Base-by-base conservation (phyloP, 345 rosid species). In the Cardamine occulta region DNA sequence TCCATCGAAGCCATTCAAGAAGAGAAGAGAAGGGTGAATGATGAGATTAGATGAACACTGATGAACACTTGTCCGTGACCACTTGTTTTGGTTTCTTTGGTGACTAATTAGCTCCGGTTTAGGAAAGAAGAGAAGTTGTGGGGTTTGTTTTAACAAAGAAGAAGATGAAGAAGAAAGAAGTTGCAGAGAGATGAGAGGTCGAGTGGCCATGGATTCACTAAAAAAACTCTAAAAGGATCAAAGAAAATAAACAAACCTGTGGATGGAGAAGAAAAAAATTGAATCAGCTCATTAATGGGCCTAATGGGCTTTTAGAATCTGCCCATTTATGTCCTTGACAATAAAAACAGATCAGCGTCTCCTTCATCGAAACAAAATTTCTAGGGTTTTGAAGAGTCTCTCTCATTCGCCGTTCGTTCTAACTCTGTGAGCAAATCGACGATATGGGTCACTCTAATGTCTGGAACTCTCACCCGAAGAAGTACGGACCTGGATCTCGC, bases 401-500 rank as follows among this genome's bases (percentile, higher is more conserved):
- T 42, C 59, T 14, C 44, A 6, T 2, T 37, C 73, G 79, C 73
- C 73, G 60, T 39, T 74, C 0, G 2, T 32, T 31, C 24, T 54
- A 14, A 10, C 53, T 69, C 42, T 57, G 24, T 24, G 52, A 26
- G 29, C 57, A 29, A 68, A 28, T 28, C 45, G 11, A 32, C 29
- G 15, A 66, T 7, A 86, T 86, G 89, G 89, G 89, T 7, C 87
- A 86, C 73, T 74, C 83, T 2, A 86, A 84, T 65, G 75, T 86
- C 18, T 84, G 87, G 89, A 84, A 80, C 68, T 80, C 79, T 40
- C 89, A 86, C 34, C 86, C 87, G 7, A 86, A 86, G 82, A 86
- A 29, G 79, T 86, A 82, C 14, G 87, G 89, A 8, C 87, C 87
- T 58, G 87, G 89, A 9, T 86, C 89, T 42, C 86, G 89, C 48